A percentile compares a stretch with the other conserved stretches of the same genome.
Conservation (phyloP, 23 red algal genomes). For the Agarophyton chilense region DNA sequence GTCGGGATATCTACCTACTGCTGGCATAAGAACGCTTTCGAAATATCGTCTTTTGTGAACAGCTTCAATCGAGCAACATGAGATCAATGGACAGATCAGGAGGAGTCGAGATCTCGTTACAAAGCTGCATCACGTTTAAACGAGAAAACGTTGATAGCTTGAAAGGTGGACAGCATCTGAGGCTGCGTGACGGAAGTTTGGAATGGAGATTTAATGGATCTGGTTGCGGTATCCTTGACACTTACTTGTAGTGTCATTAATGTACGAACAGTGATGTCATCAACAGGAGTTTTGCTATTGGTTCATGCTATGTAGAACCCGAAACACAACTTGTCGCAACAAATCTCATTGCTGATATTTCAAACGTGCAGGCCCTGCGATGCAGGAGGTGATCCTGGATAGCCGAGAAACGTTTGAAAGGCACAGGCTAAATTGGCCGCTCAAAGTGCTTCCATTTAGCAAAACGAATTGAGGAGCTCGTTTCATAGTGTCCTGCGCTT, state of each 20-base stretch:
- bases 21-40: neutral
- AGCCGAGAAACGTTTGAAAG: neutral
- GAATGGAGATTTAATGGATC: neutral
- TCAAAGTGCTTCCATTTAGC: neutral
- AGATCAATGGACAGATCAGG: neutral
- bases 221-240: no score
- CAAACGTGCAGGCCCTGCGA: no score
- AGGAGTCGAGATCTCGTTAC: neutral
- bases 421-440: neutral
- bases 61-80: neutral
- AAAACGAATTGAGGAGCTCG: neutral
- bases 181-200: constrained; percentile 12
- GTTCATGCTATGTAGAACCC: neutral
- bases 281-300: neutral
- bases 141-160: neutral
- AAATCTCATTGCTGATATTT: constrained; percentile 4
- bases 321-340: constrained; percentile 2
- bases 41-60: neutral
- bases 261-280: constrained; percentile 6
- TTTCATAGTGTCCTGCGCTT: neutral
- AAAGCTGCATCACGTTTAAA: constrained; percentile 7
- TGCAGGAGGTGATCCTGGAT: neutral
- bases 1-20: neutral
- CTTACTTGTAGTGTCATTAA: constrained; percentile 14
- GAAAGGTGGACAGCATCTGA: neutral